phyloP scores from a whole-genome alignment of 176 grass and related monocot species.

The Luzula sylvatica region DNA sequence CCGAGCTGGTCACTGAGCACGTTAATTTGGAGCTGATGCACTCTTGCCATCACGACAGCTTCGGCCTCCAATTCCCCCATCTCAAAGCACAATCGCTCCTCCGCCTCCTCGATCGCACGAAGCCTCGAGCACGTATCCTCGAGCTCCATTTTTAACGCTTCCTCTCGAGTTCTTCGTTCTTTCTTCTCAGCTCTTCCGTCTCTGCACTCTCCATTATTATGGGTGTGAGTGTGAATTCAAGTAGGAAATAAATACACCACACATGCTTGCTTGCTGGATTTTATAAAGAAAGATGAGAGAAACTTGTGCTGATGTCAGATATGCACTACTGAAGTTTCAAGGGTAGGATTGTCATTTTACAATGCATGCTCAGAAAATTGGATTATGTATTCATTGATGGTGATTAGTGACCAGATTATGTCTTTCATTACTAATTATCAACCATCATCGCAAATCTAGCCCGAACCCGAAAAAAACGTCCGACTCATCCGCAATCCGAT shows the following conservation, averaged over 20 bases:
- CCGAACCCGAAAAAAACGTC: too few relatives aligned
- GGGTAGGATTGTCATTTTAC: not conserved
- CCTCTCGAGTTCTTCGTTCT: constrained; percentile 69
- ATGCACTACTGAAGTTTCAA: not conserved
- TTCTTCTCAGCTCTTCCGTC: constrained; percentile 30
- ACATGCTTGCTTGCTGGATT: not conserved
- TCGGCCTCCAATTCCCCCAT: constrained; percentile 75
- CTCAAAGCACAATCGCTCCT: constrained; percentile 66
- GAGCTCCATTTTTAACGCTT: constrained; percentile 41
- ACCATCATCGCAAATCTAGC: too few relatives aligned
- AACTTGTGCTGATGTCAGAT: not conserved
- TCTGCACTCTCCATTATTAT: not conserved
- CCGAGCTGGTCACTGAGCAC: constrained; percentile 41
- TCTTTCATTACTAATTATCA: too few relatives aligned
- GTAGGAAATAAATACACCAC: too few relatives aligned
- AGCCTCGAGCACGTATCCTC: constrained; percentile 41
- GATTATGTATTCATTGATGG: not conserved
- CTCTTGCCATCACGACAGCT: constrained; percentile 34
- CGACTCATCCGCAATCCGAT: too few relatives aligned
- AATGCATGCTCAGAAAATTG: not conserved
- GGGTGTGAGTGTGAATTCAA: not conserved
- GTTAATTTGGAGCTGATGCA: constrained; percentile 39
- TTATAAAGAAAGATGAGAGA: not conserved
- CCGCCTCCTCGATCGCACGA: constrained; percentile 50
- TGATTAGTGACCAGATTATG: not conserved